Conservation (phyloP, 768 basidiomycete genomes). For the Neoboletus magnificus region DNA sequence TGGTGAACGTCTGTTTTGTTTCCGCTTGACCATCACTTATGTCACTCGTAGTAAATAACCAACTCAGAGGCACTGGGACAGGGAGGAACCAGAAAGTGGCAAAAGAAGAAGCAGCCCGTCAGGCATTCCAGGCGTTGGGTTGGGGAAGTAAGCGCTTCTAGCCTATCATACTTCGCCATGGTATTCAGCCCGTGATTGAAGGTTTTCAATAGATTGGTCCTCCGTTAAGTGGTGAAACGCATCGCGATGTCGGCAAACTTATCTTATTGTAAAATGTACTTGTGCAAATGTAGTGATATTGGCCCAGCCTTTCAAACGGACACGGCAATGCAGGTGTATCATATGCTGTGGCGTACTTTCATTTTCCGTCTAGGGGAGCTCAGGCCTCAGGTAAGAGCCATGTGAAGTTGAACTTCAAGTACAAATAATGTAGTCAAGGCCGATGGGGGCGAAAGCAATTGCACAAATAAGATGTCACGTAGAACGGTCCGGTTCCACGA, state of each 20-base stretch:
- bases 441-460: not conserved
- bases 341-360: not conserved
- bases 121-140: slow-evolving; percentile 51
- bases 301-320: not conserved
- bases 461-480: not conserved
- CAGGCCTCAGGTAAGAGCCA: not conserved
- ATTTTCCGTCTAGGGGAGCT: not conserved
- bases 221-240: not conserved
- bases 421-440: not conserved
- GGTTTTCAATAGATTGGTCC: slow-evolving; percentile 11
- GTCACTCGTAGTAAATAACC: slow-evolving; percentile 44
- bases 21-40: not conserved
- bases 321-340: not conserved
- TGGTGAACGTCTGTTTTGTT: slow-evolving; percentile 37
- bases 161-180: not conserved
- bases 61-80: slow-evolving; percentile 45
- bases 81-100: slow-evolving; percentile 65
- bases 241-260: not conserved
- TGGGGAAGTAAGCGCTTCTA: slow-evolving; percentile 40
- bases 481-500: not conserved
- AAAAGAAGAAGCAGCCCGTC: slow-evolving; percentile 64
- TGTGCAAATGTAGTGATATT: slow-evolving; percentile 1
- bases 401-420: not conserved
- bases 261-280: not conserved
- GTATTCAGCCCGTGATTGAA: slow-evolving; percentile 3